Conservation (phyloP, 2,329 filamentous ascomycete genomes). For the Ceratocystis harringtonii region DNA sequence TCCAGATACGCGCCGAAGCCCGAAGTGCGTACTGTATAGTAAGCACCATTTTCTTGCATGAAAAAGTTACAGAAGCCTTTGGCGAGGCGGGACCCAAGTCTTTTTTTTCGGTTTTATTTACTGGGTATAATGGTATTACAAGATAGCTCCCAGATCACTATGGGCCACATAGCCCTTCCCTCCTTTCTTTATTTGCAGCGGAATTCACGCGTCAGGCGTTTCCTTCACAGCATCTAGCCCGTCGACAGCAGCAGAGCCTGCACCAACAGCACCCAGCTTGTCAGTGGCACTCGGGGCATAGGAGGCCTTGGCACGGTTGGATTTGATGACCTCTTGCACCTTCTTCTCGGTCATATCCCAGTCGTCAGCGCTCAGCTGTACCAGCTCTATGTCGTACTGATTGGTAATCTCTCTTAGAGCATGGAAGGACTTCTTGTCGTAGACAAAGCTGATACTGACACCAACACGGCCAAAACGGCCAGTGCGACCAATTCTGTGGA, state of each 20-base stretch:
- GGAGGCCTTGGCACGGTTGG: slow-evolving; percentile 42
- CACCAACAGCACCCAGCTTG: slow-evolving; percentile 18
- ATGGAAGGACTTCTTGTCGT: slow-evolving; percentile 66
- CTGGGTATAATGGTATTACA: neutral
- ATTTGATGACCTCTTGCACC: slow-evolving; percentile 70
- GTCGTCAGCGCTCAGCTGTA: slow-evolving; percentile 67
- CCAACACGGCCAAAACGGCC: slow-evolving; percentile 93
- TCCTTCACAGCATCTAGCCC: slow-evolving; percentile 1
- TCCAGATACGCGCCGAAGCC: neutral
- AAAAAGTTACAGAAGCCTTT: neutral
- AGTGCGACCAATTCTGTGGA: slow-evolving; percentile 93
- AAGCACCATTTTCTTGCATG: neutral
- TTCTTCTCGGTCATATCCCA: slow-evolving; percentile 81
- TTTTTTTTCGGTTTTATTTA: neutral
- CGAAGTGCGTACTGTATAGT: neutral
- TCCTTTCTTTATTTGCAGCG: neutral
- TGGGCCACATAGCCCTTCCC: neutral
- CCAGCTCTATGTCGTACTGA: slow-evolving; percentile 67
- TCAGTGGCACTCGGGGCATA: slow-evolving; percentile 35
- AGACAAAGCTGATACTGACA: slow-evolving; percentile 88
- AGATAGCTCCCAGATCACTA: neutral
- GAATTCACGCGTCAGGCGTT: neutral
- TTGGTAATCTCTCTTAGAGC: slow-evolving; percentile 66
- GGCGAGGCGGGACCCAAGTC: neutral
- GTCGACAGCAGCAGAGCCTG: slow-evolving; percentile 19